Evolutionary conservation across 1,284 basidiomycete genomes (phyloP), one percentile per base, ranked within the genome.

Genomic region (Microbotryum lychnidis-dioicae): DNA sequence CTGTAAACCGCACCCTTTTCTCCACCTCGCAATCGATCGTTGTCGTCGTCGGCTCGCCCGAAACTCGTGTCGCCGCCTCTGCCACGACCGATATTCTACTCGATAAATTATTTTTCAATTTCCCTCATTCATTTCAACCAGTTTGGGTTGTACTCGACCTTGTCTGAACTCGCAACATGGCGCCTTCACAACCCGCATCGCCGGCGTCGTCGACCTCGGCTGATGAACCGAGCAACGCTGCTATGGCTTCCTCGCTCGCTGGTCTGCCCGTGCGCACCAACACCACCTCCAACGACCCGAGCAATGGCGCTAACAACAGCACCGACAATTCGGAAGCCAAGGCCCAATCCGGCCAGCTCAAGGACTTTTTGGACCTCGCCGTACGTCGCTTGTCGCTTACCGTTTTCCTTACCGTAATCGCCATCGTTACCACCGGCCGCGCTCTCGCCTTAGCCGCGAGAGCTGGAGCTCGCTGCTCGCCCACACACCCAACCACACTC

Each of bases 181-280:
- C 60, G 6, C 60, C 60, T 29, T 57, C 56, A 20, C 49, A 57
- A 42, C 37, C 37, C 29, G 50, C 64, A 10, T 65, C 64, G 27
- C 57, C 58, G 25, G 61, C 56, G 53, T 54, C 57, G 14, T 62
- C 60, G 12, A 42, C 37, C 18, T 27, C 54, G 33, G 37, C 20
- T 44, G 54, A 51, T 31, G 48, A 50, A 44, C 54, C 48, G 42
- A 50, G 52, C 21, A 33, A 31, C 42, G 61, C 57, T 42, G 37
- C 37, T 46, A 53, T 68, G 45, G 64, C 63, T 23, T 21, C 61
- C 29, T 68, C 66, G 16, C 61, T 68, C 51, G 58, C 63, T 29
- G 61, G 61, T 9, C 57, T 68, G 21, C 66, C 64, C 49, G 58
- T 65, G 10, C 49, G 61, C 23, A 37, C 33, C 8, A 50, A 27